Conservation (phyloP, 495 filamentous ascomycete species). For the Physcia stellaris region DNA sequence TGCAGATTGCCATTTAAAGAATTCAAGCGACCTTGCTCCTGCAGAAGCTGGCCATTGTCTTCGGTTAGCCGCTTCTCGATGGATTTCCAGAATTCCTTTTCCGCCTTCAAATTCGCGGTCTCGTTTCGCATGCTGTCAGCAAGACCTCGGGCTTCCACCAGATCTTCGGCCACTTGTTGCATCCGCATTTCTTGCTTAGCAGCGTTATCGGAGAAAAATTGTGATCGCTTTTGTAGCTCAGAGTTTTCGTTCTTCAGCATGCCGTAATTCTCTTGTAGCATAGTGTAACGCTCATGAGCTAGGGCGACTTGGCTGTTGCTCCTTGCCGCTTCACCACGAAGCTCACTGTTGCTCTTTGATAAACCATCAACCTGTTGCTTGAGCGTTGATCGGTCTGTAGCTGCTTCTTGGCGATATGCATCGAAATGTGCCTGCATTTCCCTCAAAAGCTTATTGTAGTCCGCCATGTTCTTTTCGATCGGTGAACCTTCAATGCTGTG, state of each 20-base stretch:
- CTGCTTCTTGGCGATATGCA: constrained; percentile 70
- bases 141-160: constrained; percentile 70
- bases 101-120: constrained; percentile 81
- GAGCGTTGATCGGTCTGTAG: constrained; percentile 61
- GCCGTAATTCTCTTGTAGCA: constrained; percentile 77
- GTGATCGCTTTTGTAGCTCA: constrained; percentile 69
- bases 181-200: constrained; percentile 80
- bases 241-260: constrained; percentile 71
- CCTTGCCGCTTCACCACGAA: constrained; percentile 65
- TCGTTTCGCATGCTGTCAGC: constrained; percentile 82
- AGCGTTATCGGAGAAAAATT: constrained; percentile 60
- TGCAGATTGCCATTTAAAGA: constrained; percentile 66
- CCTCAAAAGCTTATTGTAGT: constrained; percentile 56
- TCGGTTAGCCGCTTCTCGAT: constrained; percentile 77
- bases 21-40: constrained; percentile 73
- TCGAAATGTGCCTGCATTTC: constrained; percentile 88
- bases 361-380: constrained; percentile 78
- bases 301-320: constrained; percentile 71
- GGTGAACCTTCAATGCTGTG: constrained; percentile 30
- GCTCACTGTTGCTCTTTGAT: constrained; percentile 62
- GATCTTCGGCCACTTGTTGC: constrained; percentile 85
- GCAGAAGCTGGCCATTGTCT: constrained; percentile 70
- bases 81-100: constrained; percentile 80
- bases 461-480: constrained; percentile 33
- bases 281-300: constrained; percentile 68